Conservation (phyloP, 768 basidiomycete genomes). For the Tulasnella calospora region DNA sequence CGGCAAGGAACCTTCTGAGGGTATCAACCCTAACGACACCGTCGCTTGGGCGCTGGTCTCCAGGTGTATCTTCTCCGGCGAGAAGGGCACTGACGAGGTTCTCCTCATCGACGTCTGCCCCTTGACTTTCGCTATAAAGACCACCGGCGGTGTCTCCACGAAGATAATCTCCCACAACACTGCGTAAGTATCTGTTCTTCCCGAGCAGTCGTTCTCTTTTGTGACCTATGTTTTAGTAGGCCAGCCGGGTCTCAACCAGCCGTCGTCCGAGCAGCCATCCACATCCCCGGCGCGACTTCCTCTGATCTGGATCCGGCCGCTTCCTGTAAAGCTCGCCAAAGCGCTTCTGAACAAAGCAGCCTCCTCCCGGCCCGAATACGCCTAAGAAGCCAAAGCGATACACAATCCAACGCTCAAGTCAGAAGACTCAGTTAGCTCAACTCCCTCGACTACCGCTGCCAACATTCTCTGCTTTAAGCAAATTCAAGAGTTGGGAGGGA, state of each 20-base stretch:
- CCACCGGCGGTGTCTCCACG: no score
- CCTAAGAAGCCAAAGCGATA: constrained; percentile 20
- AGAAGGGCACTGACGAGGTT: no score
- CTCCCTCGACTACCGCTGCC: constrained; percentile 39
- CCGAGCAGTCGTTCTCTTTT: no score
- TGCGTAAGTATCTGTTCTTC: no score
- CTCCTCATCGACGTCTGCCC: no score
- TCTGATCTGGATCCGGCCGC: constrained; percentile 11
- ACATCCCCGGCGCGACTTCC: background rate
- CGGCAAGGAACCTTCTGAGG: no score
- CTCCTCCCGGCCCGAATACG: background rate
- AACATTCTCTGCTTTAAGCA: constrained; percentile 80
- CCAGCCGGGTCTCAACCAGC: background rate
- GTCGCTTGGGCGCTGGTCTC: no score
- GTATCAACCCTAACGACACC: no score
- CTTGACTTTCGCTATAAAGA: no score
- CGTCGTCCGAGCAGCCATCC: background rate
- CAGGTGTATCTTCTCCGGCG: no score
- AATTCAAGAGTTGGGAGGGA: constrained; percentile 72
- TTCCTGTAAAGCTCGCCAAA: background rate
- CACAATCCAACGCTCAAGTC: constrained; percentile 17
- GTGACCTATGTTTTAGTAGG: no score
- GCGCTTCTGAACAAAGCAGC: background rate
- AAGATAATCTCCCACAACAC: no score
- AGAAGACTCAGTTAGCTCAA: constrained; percentile 40